Evolutionary conservation across 169 alveolate genomes (phyloP), one percentile per base, ranked within the genome.

Genomic region (Theileria orientalis): DNA sequence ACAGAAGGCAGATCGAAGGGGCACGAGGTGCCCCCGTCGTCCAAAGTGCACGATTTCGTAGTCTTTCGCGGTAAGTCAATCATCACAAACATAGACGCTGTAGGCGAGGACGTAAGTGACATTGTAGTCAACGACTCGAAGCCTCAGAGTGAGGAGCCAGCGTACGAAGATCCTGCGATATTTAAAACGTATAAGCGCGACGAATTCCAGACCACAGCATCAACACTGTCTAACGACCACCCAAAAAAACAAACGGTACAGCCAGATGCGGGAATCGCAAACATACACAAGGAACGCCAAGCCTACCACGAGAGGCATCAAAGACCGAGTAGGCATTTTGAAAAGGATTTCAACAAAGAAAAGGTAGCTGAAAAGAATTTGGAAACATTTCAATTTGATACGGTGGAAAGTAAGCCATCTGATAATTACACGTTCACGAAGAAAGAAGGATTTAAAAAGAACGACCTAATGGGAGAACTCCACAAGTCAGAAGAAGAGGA

Each of bases 1-100:
- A 90, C 96, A 9, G 98, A 94, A 57, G 95, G 95, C 16, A 64
- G 98, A 51, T 82, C 90, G 51, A 85, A 89, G 9, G 71, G 76
- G 49, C 90, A 86, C 13, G 94, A 87, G 46, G 83, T 94, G 11
- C 96, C 95, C 16, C 93, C 96, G 6, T 87, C 95, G 0, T 63
- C 83, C 57, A 90, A 86, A 62, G 62, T 93, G 27, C 92, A 85
- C 74, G 94, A 91, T 67, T 91, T 67, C 71, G 89, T 93, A 40
- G 92, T 92, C 21, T 93, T 93, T 76, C 74, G 91, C 44, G 94
- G 94, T 72, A 68, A n/a, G 46, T 27, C 7, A 0, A 54, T 16
- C 37, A 66, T 11, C 2, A 35, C 3, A 6, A 25, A 32, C 13
- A n/a, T 37, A n/a, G 19, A 35, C 33, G 52, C 11, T 33, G 33